These are phyloP conservation scores for Phytophthora boehmeriae DNA, from an alignment of 352 stramenopile species.

Conservation along the genomic window DNA sequence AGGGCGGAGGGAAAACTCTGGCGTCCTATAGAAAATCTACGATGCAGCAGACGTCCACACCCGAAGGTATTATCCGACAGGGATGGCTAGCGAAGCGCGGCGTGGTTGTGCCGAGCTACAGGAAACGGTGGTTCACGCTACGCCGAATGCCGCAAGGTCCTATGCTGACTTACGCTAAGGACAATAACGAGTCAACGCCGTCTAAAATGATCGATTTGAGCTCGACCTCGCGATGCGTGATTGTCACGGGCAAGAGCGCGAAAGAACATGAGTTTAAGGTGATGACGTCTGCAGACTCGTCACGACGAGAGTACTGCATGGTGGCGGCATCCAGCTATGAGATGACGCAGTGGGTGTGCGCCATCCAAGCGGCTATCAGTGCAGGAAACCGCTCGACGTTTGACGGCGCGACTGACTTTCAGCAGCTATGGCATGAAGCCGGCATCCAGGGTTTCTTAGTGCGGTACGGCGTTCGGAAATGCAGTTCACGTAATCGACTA, in stretches of 20 bases:
- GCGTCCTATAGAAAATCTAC: constrained; percentile 74
- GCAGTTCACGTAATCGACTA: constrained; percentile 76
- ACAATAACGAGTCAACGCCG: constrained; percentile 51
- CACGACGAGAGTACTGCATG: constrained; percentile 65
- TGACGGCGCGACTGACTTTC: constrained; percentile 69
- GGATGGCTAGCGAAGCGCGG: constrained; percentile 84
- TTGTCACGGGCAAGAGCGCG: constrained; percentile 54
- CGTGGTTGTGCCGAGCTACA: constrained; percentile 78
- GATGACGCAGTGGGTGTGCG: constrained; percentile 82
- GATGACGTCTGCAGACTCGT: constrained; percentile 75
- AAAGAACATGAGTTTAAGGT: constrained; percentile 83
- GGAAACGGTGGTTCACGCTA: constrained; percentile 84
- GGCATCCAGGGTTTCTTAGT: constrained; percentile 85
- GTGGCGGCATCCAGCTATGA: constrained; percentile 76
- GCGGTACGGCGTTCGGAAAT: constrained; percentile 85
- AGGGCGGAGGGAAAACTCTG: constrained; percentile 58
- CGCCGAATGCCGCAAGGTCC: constrained; percentile 76
- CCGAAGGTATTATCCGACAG: constrained; percentile 50
- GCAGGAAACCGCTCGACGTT: constrained; percentile 79
- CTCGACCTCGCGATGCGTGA: constrained; percentile 74
- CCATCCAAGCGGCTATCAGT: constrained; percentile 85
- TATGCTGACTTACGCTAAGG: constrained; percentile 80
- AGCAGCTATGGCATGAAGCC: constrained; percentile 78
- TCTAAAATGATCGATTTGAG: constrained; percentile 79
- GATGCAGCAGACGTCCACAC: constrained; percentile 57